These are phyloP conservation scores for Digitaria exilis DNA, from an alignment of 202 grass and related monocot species.

Conservation along the genomic window DNA sequence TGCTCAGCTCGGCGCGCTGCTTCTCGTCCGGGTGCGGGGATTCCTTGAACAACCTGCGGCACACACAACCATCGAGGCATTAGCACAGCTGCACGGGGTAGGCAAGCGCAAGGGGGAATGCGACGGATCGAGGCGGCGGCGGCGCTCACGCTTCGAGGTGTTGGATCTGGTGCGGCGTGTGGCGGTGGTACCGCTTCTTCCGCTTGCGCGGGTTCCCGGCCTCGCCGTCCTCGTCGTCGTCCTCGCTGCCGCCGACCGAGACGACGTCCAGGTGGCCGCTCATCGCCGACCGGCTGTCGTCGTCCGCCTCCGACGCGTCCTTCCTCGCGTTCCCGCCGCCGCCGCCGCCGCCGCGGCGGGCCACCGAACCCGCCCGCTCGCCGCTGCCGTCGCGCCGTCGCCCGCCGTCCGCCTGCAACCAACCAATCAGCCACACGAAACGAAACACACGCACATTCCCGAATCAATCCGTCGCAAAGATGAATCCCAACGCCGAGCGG, in stretches of 20 bases:
- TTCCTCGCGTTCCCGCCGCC: not conserved
- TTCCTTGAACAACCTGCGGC: conserved; percentile 70
- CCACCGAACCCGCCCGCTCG: not conserved
- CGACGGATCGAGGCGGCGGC: not conserved
- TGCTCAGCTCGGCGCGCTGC: conserved; percentile 67
- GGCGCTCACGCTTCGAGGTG: conserved; percentile 73
- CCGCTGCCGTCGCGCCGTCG: conserved; percentile 13
- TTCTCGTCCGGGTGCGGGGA: conserved; percentile 79
- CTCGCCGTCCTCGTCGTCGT: conserved; percentile 47
- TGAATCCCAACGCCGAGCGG: not conserved
- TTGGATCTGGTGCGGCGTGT: conserved; percentile 87
- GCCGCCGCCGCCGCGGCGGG: too few relatives aligned
- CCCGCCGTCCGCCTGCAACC: conserved; percentile 49
- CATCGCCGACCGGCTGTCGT: conserved; percentile 65
- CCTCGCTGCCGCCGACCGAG: conserved; percentile 33
- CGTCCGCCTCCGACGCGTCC: conserved; percentile 47
- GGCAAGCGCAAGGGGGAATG: not conserved
- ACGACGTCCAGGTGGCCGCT: conserved; percentile 50
- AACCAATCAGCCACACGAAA: not conserved
- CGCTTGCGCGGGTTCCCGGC: conserved; percentile 51
- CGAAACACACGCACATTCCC: not conserved
- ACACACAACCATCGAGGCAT: not conserved
- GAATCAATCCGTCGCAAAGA: not conserved
- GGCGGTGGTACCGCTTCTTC: conserved; percentile 69
- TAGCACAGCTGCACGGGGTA: too few relatives aligned